Conservation (phyloP, 208 protist genomes). For the Crithidia expoeki region DNA sequence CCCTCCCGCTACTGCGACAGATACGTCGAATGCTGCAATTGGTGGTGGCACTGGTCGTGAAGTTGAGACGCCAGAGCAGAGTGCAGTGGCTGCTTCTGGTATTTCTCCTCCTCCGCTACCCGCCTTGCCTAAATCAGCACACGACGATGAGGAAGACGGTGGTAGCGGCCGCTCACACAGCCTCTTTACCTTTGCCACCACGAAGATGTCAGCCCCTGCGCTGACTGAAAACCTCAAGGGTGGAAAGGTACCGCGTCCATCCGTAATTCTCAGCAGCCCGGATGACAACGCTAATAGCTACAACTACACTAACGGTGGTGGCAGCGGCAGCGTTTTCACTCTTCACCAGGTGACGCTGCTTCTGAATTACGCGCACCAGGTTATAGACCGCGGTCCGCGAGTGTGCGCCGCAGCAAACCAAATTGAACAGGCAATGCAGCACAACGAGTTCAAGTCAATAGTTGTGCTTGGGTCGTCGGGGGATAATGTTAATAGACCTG, state of each 20-base stretch:
- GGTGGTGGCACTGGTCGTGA: too few species aligned
- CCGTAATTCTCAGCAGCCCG: background rate
- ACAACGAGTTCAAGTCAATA: constrained; percentile 12
- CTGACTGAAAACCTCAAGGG: background rate
- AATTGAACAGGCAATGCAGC: constrained; percentile 27
- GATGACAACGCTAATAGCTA: background rate
- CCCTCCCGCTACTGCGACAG: background rate
- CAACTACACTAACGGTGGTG: background rate
- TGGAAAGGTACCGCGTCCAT: background rate
- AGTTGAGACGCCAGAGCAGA: background rate
- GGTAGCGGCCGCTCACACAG: background rate
- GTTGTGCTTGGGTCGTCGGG: constrained; percentile 20
- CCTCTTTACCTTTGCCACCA: background rate
- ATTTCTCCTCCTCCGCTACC: background rate
- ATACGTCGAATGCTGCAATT: background rate
- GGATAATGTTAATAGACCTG: background rate
- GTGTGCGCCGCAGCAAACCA: constrained; percentile 20
- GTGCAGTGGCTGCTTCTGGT: background rate
- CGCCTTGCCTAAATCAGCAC: background rate
- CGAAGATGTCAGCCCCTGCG: background rate
- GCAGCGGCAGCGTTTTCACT: constrained; percentile 21
- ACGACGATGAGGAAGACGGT: background rate
- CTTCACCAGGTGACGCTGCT: constrained; percentile 32
- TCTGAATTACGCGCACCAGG: constrained; percentile 25
- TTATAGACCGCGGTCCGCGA: constrained; percentile 10